Percentiles rank a stretch among this genome's conserved stretches.
These are phyloP conservation scores for Asparagopsis taxiformis DNA, from an alignment of 31 red algal species.

Conservation along the genomic window DNA sequence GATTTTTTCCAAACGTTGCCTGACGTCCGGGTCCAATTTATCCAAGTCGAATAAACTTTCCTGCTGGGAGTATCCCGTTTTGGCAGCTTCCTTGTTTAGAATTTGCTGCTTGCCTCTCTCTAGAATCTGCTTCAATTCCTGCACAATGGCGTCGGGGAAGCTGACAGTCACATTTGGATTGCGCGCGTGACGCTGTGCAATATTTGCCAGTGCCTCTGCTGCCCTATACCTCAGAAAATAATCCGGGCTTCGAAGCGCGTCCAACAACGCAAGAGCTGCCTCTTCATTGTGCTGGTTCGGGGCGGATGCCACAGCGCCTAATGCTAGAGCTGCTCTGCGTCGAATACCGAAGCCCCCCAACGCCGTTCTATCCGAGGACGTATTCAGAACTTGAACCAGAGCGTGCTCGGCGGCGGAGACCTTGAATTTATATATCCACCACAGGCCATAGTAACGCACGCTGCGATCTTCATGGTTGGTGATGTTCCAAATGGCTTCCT, in stretches of 20 bases:
- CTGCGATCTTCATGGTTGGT: conserved; percentile 55
- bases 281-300: conserved; percentile 41
- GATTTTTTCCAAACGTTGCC: conserved; percentile 57
- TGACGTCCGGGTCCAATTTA: conserved; percentile 54
- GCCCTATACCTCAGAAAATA: conserved; percentile 90
- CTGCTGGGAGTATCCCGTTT: conserved; percentile 47
- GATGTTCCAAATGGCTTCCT: conserved; percentile 91
- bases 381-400: conserved; percentile 74
- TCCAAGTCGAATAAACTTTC: conserved; percentile 86
- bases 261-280: conserved; percentile 37
- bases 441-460: conserved; percentile 91
- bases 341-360: conserved; percentile 76
- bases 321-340: conserved; percentile 83
- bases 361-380: conserved; percentile 53
- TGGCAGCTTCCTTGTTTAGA: conserved; percentile 8
- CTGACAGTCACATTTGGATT: not conserved
- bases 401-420: conserved; percentile 73
- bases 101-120: conserved; percentile 25
- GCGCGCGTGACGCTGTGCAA: conserved; percentile 51
- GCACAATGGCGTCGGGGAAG: conserved; percentile 29
- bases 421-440: conserved; percentile 97
- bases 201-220: conserved; percentile 84
- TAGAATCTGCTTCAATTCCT: conserved; percentile 52
- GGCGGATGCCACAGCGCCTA: conserved; percentile 76
- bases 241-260: conserved; percentile 57